Conservation (phyloP, 306 rosid genomes). For the Cajanus cajan region DNA sequence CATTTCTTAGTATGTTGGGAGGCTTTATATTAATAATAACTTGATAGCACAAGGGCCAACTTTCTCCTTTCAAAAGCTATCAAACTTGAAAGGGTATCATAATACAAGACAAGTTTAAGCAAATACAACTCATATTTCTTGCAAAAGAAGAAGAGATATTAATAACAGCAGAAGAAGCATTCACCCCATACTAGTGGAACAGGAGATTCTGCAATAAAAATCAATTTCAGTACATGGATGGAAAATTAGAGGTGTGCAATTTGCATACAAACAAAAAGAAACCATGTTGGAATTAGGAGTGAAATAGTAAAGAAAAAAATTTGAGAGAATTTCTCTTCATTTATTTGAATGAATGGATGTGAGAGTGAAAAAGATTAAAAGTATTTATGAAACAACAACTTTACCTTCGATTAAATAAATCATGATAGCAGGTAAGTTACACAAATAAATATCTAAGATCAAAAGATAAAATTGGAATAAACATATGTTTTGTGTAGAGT, state of each 20-base stretch:
- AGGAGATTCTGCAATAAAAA: background rate
- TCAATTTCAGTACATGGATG: background rate
- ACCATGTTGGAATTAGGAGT: no score
- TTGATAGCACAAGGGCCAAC: background rate
- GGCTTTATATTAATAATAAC: background rate
- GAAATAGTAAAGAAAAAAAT: no score
- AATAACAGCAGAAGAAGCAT: background rate
- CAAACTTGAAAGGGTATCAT: background rate
- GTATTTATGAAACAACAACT: no score
- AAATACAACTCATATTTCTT: background rate
- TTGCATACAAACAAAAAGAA: no score
- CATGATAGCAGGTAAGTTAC: no score
- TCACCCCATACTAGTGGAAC: background rate
- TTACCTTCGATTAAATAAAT: no score
- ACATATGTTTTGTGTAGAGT: no score
- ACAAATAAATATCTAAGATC: no score
- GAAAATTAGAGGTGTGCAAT: background rate
- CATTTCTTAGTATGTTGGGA: background rate
- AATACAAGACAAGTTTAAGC: background rate
- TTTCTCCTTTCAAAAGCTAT: background rate
- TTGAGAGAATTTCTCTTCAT: no score
- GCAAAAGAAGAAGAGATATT: background rate
- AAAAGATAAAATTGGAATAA: no score
- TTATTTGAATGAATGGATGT: no score
- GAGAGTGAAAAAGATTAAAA: no score